Conservation (phyloP, 768 basidiomycete species). For the Mycena floridula region DNA sequence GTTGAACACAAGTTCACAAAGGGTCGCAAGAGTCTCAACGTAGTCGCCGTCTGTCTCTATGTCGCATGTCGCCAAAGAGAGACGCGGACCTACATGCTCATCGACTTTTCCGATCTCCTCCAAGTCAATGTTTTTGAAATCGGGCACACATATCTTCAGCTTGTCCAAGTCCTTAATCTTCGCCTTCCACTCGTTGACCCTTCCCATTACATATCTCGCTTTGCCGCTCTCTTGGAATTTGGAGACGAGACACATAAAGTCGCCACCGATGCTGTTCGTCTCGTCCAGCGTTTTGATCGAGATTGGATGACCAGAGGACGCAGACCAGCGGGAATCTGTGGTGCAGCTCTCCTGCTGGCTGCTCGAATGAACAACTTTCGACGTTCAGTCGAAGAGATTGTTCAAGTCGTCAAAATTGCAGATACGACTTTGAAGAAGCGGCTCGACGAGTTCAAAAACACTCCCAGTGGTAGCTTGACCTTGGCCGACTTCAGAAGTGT, state of each 20-base stretch:
- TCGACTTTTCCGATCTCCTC: conserved; percentile 96
- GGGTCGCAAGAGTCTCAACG: conserved; percentile 86
- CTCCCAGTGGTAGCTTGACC: conserved; percentile 79
- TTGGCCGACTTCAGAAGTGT: conserved; percentile 86
- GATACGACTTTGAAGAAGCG: conserved; percentile 91
- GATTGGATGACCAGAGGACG: conserved; percentile 98
- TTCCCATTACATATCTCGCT: conserved; percentile 93
- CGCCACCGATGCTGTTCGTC: conserved; percentile 87
- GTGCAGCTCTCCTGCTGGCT: conserved; percentile 89
- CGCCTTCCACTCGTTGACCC: conserved; percentile 89
- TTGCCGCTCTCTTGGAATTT: conserved; percentile 91
- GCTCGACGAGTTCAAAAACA: conserved; percentile 90
- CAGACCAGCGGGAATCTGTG: conserved; percentile 95
- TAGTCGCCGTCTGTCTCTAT: conserved; percentile 94
- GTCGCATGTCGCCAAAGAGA: conserved; percentile 90
- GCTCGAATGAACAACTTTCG: conserved; percentile 99
- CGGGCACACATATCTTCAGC: conserved; percentile 92
- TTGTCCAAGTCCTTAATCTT: conserved; percentile 82
- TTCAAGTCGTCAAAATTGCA: conserved; percentile 99
- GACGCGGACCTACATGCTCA: conserved; percentile 92
- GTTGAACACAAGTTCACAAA: conserved; percentile 93
- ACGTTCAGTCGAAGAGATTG: conserved; percentile 89
- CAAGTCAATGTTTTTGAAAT: conserved; percentile 98
- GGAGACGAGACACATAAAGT: conserved; percentile 91
- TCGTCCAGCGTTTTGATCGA: conserved; percentile 87